Conservation (phyloP, 345 rosid species). For the Citrus unshiu region DNA sequence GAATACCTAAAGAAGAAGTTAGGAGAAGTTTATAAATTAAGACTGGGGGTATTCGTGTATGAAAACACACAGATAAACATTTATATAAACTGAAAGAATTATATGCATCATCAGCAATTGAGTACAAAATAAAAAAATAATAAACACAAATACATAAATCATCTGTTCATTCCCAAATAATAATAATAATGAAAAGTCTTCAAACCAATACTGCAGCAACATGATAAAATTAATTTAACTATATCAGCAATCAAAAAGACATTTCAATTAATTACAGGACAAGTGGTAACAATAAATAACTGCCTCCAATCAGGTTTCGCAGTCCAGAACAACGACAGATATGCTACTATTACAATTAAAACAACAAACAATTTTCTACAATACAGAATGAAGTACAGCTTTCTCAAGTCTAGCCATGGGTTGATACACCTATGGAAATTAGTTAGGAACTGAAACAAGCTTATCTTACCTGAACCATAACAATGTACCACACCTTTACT, state of each 20-base stretch:
- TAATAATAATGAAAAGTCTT: too few species aligned
- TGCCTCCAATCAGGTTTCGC: background rate
- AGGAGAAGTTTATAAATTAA: too few species aligned
- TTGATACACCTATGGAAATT: background rate
- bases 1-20: background rate
- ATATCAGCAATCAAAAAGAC: background rate
- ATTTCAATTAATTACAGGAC: background rate
- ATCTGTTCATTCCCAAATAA: background rate
- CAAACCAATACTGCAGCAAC: background rate
- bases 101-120: background rate
- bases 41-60: too few species aligned
- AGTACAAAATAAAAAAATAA: background rate
- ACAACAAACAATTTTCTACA: background rate
- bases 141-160: background rate
- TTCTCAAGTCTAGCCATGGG: background rate
- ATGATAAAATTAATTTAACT: background rate
- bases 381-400: background rate
- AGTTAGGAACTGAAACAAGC: background rate
- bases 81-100: background rate
- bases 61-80: background rate
- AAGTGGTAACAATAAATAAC: background rate
- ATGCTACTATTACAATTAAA: background rate
- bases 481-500: background rate
- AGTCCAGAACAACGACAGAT: background rate
- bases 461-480: background rate